Base-by-base conservation (phyloP, 805 yeast genomes). In the Sungouiella thailandica region DNA sequence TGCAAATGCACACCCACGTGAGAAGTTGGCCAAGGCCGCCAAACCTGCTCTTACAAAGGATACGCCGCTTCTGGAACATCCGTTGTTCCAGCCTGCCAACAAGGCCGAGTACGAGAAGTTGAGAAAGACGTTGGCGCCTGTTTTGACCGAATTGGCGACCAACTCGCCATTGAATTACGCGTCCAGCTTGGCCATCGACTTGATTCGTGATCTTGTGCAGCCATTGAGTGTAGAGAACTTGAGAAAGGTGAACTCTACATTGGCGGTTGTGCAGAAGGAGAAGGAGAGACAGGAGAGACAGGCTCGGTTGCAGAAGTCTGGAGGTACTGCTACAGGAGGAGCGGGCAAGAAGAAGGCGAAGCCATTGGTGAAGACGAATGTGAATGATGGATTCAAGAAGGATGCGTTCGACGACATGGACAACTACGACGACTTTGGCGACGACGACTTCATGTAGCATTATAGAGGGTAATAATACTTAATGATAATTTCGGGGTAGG, bases 311-410 rank as follows among this genome's bases (percentile, higher is more conserved):
- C 76, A 83, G 49, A 82, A 80, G 57, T 72, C 85, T 35, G 90
- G 93, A 42, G 93, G 90, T 44, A 83, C 94, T 17, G 77, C 90
- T 25, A 76, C 86, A 16, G 94, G 94, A 50, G 96, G 96, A 57
- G 93, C 94, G 24, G 95, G 95, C 62, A 88, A 89, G 75, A 83
- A 83, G 77, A 90, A 89, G 77, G 96, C 87, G 38, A 83, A 83
- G 62, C 82, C 85, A 37, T 62, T 78, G 36, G 82, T 86, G 28
- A 82, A 80, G 57, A 68, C 83, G 33, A 76, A 65, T 8, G 63
- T 62, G 31, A 59, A 76, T 31, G 56, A 63, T 22, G 56, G 62
- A 4, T 72, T 72, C 62, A 83, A 80, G 70, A 81, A 82, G 60
- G 87, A 80, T 51, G 67, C 65, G 32, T 69, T 71, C 25, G 78